phyloP scores from a whole-genome alignment of 2,329 filamentous ascomycete genomes.

The Ophiosphaerella korrae region DNA sequence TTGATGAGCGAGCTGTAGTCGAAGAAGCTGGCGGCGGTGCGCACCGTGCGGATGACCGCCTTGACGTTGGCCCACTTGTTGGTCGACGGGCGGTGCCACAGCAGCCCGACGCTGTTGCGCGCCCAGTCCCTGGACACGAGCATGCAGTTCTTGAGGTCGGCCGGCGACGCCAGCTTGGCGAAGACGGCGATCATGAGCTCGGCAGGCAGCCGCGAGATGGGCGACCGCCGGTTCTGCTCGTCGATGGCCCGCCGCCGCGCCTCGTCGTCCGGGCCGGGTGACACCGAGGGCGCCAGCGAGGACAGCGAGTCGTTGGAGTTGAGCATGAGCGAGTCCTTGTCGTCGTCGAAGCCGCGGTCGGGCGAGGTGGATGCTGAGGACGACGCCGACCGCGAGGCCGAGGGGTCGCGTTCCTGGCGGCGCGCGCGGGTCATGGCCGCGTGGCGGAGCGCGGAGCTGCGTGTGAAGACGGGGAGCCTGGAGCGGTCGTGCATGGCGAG shows the following conservation, averaged over 20 bases:
- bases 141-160: constrained; percentile 86
- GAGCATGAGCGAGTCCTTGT: constrained; percentile 89
- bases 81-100: constrained; percentile 94
- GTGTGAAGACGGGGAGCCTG: constrained; percentile 7
- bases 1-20: constrained; percentile 89
- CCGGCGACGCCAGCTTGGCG: constrained; percentile 74
- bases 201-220: constrained; percentile 83
- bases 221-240: constrained; percentile 72
- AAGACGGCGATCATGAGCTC: constrained; percentile 96
- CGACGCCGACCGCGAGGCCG: constrained; percentile 50
- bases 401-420: constrained; percentile 37
- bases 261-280: constrained; percentile 78
- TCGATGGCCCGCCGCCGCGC: constrained; percentile 60
- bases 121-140: constrained; percentile 95
- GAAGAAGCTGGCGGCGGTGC: constrained; percentile 77
- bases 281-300: constrained; percentile 79
- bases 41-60: constrained; percentile 79
- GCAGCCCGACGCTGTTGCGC: constrained; percentile 84
- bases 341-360: constrained; percentile 78
- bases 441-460: constrained; percentile 2
- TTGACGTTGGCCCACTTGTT: constrained; percentile 82
- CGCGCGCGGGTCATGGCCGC: constrained; percentile 41
- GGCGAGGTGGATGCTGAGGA: constrained; percentile 76
- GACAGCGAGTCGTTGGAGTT: constrained; percentile 89
- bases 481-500: constrained; percentile 13